These are phyloP conservation scores for Mycosphaerella arachidis DNA, from an alignment of 2,329 filamentous ascomycete species.

Conservation along the genomic window DNA sequence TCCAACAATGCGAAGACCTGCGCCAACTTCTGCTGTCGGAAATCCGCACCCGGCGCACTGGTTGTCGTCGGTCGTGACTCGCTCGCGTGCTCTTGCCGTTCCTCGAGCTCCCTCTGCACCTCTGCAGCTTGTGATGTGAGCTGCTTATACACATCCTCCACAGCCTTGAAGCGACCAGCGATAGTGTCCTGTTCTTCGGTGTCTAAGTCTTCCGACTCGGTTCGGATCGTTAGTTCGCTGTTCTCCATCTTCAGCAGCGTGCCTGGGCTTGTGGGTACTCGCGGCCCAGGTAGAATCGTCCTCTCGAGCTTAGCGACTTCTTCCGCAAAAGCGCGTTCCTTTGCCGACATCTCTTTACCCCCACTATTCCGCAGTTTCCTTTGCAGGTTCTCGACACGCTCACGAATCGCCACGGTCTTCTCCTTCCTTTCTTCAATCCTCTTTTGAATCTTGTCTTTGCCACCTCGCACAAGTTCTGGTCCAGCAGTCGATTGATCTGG, in stretches of 20 bases:
- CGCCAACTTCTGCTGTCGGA: constrained; percentile 59
- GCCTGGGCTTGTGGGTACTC: constrained; percentile 15
- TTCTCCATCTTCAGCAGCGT: constrained; percentile 31
- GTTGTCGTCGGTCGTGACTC: constrained; percentile 41
- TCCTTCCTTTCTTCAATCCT: constrained; percentile 53
- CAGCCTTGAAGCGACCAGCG: constrained; percentile 22
- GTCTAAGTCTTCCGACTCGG: constrained; percentile 7
- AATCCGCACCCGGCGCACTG: constrained; percentile 45
- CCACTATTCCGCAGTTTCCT: constrained; percentile 46
- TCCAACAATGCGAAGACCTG: constrained; percentile 62
- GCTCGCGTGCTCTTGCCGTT: constrained; percentile 21
- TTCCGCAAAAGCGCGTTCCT: constrained; percentile 57
- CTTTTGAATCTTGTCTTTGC: constrained; percentile 51
- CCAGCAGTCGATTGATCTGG: constrained; percentile 40
- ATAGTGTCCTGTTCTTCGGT: constrained; percentile 13
- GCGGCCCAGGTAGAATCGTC: constrained; percentile 30
- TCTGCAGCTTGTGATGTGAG: constrained; percentile 27
- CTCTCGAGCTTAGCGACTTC: constrained; percentile 48
- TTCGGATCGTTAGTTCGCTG: constrained; percentile 16
- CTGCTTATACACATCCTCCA: constrained; percentile 25
- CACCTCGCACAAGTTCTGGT: constrained; percentile 21
- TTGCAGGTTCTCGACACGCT: constrained; percentile 58
- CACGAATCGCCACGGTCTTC: constrained; percentile 54
- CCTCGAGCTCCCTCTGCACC: constrained; percentile 30
- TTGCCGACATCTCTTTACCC: constrained; percentile 57